Evolutionary conservation across 2,329 filamentous ascomycete genomes (phyloP), one percentile per base, ranked within the genome.

Genomic region (Phoma herbarum): DNA sequence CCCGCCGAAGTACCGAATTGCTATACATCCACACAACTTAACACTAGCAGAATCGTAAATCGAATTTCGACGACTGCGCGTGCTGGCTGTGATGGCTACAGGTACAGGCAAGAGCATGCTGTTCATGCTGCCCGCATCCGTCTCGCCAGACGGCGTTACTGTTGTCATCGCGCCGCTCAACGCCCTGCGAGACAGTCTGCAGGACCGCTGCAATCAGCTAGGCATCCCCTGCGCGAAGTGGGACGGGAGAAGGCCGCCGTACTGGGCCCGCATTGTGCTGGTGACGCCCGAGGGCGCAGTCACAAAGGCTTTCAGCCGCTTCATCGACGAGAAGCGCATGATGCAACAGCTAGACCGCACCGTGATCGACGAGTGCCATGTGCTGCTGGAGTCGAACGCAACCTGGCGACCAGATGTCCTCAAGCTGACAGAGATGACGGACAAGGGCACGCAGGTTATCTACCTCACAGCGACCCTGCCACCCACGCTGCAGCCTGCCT

Each of bases 71-170:
- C n/a, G n/a, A n/a, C n/a, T n/a, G n/a, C n/a, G n/a, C n/a, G n/a
- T n/a, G 39, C 47, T 61, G 33, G 46, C 54, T 46, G 50, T 65
- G 18, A 57, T 65, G 44, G 61, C 53, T 25, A 66, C 53, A 46
- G 60, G 62, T 26, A 59, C 52, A n/a, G 57, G 64, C 14, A 66
- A 66, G 61, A 66, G 63, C 41, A 48, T 66, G 25, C 49, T 64
- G 25, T 66, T 66, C 46, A 66, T 66, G 54, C 49, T 65, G 31
- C 64, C 60, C 16, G 52, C 41, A 14, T 51, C 52, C 10, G 26
- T 49, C 18, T 52, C 33, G 20, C 25, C 23, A 22, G 23, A n/a
- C 25, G 33, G 31, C 20, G 26, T 56, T 25, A 66, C 49, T 8
- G 31, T 65, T 25, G 51, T 66, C 14, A 51, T 66, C 11, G 51